These are phyloP conservation scores for Cucumis sativus DNA, from an alignment of 306 rosid genomes.

Conservation along the genomic window DNA sequence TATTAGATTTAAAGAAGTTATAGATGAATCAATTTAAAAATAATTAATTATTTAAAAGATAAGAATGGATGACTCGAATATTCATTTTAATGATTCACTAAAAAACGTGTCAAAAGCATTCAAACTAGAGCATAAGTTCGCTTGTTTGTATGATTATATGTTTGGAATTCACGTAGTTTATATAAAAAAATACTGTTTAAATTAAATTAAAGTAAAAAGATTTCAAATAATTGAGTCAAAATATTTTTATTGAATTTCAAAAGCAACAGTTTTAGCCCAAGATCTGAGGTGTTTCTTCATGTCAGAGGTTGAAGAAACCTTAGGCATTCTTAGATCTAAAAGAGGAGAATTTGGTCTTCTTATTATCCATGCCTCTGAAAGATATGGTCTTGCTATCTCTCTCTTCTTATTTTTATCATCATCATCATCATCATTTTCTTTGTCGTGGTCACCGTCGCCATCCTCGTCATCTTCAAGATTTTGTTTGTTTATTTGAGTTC, in stretches of 20 bases:
- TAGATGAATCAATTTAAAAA: no score
- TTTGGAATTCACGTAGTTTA: not conserved
- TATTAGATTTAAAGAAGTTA: no score
- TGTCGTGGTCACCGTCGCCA: not conserved
- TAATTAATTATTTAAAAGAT: no score
- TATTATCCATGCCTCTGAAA: slow-evolving; percentile 83
- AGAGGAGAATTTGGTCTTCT: slow-evolving; percentile 52
- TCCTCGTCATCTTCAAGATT: slow-evolving; percentile 10
- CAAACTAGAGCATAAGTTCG: not conserved
- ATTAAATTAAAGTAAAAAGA: not conserved
- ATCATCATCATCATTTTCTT: not conserved
- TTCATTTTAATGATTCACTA: no score
- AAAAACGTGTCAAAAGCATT: not conserved
- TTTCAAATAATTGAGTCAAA: not conserved
- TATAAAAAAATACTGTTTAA: not conserved
- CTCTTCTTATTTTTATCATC: slow-evolving; percentile 6
- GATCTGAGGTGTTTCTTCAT: slow-evolving; percentile 64
- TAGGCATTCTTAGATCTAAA: slow-evolving; percentile 39
- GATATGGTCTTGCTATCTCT: slow-evolving; percentile 47
- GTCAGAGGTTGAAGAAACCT: slow-evolving; percentile 31
- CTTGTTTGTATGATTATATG: not conserved
- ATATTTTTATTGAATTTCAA: slow-evolving; percentile 26
- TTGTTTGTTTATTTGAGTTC: slow-evolving; percentile 3
- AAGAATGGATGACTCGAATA: no score
- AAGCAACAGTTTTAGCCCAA: slow-evolving; percentile 78